A percentile compares a stretch with the other conserved stretches of the same genome.
These are phyloP conservation scores for Podaxis sp. DNA, from an alignment of 768 basidiomycete genomes.

Conservation along the genomic window DNA sequence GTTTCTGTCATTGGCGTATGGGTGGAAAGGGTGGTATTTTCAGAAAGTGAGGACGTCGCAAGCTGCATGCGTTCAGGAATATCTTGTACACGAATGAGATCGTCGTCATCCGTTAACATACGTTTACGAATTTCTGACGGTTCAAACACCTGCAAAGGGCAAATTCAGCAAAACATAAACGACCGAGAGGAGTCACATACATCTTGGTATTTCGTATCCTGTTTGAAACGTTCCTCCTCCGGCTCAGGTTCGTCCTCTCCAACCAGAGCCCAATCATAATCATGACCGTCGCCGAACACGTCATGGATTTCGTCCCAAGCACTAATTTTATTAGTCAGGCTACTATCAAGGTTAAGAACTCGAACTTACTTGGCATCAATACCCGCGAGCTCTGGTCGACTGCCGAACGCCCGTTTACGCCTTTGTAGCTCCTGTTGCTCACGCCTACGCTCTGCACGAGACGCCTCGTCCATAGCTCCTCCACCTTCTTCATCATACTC, in stretches of 20 bases:
- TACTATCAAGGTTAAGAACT: constrained; percentile 1
- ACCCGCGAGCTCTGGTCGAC: constrained; percentile 69
- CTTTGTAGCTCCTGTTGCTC: constrained; percentile 69
- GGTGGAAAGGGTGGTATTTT: constrained; percentile 55
- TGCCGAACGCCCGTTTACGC: constrained; percentile 59
- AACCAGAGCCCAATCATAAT: constrained; percentile 92
- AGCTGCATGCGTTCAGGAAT: constrained; percentile 97
- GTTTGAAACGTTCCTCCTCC: constrained; percentile 50
- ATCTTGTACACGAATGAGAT: constrained; percentile 85
- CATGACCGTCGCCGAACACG: constrained; percentile 94
- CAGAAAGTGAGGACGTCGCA: constrained; percentile 78
- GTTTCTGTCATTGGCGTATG: constrained; percentile 65
- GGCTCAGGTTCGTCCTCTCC: constrained; percentile 68
- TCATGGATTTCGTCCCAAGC: constrained; percentile 96
- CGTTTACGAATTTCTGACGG: constrained; percentile 92
- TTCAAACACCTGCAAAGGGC: constrained; percentile 79
- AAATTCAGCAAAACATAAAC: constrained; percentile 5
- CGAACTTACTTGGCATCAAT: constrained; percentile 78
- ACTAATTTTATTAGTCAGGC: constrained; percentile 38
- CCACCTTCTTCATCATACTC: constrained; percentile 83
- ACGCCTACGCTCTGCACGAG: constrained; percentile 70
- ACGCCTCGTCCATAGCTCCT: constrained; percentile 71
- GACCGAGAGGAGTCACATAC: constrained; percentile 37
- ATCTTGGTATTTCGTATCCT: constrained; percentile 83
- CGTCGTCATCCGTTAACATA: constrained; percentile 90